Evolutionary conservation across 768 basidiomycete species (phyloP).

Genomic region (Leucocoprinus leucothites): DNA sequence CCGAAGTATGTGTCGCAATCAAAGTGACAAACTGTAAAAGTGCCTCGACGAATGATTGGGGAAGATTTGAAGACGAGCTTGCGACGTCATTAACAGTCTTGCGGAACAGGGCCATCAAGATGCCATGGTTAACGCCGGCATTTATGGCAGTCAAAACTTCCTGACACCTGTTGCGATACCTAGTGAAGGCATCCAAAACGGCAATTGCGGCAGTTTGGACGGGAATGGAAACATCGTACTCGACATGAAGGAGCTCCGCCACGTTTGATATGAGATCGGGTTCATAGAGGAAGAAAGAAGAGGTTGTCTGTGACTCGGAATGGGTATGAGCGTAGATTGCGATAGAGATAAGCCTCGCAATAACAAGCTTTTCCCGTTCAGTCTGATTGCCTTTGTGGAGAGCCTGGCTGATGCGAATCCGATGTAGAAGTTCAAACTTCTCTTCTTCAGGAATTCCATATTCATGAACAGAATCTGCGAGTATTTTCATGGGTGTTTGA

Average conservation of each 20-base stretch:
- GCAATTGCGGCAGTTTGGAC: constrained; percentile 85
- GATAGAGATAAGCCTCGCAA: constrained; percentile 80
- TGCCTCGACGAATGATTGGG: constrained; percentile 80
- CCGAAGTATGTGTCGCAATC: constrained; percentile 79
- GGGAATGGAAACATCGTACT: constrained; percentile 61
- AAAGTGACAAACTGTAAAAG: constrained; percentile 84
- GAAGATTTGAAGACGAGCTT: constrained; percentile 59
- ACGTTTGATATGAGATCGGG: constrained; percentile 88
- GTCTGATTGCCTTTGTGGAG: constrained; percentile 54
- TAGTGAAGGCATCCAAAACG: constrained; percentile 86
- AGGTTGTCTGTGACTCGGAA: constrained; percentile 71
- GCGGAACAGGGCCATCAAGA: constrained; percentile 85
- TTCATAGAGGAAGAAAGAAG: constrained; percentile 89
- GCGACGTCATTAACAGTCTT: constrained; percentile 75
- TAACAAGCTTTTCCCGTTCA: constrained; percentile 77
- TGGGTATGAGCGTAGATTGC: constrained; percentile 91
- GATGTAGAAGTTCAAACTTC: constrained; percentile 85
- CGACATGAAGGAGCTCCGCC: constrained; percentile 85
- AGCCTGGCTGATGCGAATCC: constrained; percentile 76
- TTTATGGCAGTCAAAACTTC: constrained; percentile 91
- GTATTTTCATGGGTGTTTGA: constrained; percentile 69
- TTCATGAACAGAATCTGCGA: constrained; percentile 68
- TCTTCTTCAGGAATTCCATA: constrained; percentile 75
- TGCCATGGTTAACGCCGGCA: constrained; percentile 94
- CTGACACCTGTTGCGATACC: constrained; percentile 78